These are phyloP conservation scores for Pezicula neosporulosa DNA, from an alignment of 2,329 filamentous ascomycete species.

Conservation along the genomic window DNA sequence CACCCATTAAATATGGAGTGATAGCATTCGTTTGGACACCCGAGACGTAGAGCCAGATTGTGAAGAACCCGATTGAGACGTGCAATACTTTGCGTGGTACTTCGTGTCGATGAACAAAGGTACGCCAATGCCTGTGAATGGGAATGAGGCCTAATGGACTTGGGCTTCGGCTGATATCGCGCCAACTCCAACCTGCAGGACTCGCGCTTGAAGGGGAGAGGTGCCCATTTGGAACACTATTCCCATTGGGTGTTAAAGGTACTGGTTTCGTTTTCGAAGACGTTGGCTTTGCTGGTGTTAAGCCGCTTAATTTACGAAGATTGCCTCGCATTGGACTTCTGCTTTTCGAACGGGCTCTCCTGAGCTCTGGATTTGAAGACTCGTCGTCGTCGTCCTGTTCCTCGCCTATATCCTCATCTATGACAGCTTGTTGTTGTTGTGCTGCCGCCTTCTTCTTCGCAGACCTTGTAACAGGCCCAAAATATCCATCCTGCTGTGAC, in stretches of 20 bases:
- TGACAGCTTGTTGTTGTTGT: slow-evolving; percentile 46
- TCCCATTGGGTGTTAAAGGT: slow-evolving; percentile 29
- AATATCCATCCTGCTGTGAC: slow-evolving; percentile 58
- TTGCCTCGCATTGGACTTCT: slow-evolving; percentile 28
- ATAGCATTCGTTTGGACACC: slow-evolving; percentile 76
- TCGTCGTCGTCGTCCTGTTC: slow-evolving; percentile 38
- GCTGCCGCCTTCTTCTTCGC: slow-evolving; percentile 57
- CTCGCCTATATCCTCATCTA: slow-evolving; percentile 55
- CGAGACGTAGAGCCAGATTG: slow-evolving; percentile 77
- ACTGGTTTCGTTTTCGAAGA: slow-evolving; percentile 29
- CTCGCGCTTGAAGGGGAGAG: slow-evolving; percentile 61
- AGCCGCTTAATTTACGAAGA: slow-evolving; percentile 45
- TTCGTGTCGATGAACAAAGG: slow-evolving; percentile 93
- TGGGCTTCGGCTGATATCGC: slow-evolving; percentile 85
- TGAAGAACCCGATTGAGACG: slow-evolving; percentile 94
- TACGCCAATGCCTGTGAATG: slow-evolving; percentile 88
- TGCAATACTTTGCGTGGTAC: slow-evolving; percentile 91
- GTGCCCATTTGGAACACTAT: slow-evolving; percentile 56
- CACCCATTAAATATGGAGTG: slow-evolving; percentile 77
- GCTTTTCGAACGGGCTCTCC: slow-evolving; percentile 27
- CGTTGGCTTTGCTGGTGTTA: slow-evolving; percentile 48
- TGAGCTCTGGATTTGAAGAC: slow-evolving; percentile 19
- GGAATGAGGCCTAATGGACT: slow-evolving; percentile 92
- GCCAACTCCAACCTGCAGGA: slow-evolving; percentile 68
- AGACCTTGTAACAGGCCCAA: slow-evolving; percentile 74